Conservation (phyloP, 179 eudicot species). For the Dionaea muscipula region DNA sequence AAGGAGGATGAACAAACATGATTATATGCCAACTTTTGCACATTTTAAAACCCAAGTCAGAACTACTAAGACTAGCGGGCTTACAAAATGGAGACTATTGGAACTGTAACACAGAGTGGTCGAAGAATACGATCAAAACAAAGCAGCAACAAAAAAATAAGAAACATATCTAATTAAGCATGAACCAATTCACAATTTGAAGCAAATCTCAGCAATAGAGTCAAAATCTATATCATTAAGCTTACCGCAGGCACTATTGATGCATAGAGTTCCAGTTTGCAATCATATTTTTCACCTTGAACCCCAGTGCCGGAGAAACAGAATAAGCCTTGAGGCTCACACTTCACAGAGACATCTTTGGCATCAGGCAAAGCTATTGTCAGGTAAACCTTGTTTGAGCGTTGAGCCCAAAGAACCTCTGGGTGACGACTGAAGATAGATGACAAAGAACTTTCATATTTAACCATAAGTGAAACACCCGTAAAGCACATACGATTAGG, state of each 20-base stretch:
- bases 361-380: slow-evolving; percentile 72
- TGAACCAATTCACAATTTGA: no score
- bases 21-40: no score
- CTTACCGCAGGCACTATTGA: slow-evolving; percentile 56
- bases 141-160: no score
- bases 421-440: slow-evolving; percentile 46
- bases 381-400: slow-evolving; percentile 56
- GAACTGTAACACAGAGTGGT: no score
- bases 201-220: not conserved
- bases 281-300: slow-evolving; percentile 44
- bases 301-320: slow-evolving; percentile 58
- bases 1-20: no score
- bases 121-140: no score
- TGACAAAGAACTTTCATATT: not conserved
- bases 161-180: no score
- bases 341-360: slow-evolving; percentile 53
- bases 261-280: slow-evolving; percentile 56
- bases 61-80: no score
- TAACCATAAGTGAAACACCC: no score
- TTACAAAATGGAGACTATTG: no score
- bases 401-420: slow-evolving; percentile 83
- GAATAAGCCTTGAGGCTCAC: slow-evolving; percentile 57
- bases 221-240: not conserved
- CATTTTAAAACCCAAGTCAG: no score
- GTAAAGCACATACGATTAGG: no score